Percentiles rank a stretch among this genome's conserved stretches.
Conservation (phyloP, 75 land plant genomes). For the Isoetes taiwanensis region DNA sequence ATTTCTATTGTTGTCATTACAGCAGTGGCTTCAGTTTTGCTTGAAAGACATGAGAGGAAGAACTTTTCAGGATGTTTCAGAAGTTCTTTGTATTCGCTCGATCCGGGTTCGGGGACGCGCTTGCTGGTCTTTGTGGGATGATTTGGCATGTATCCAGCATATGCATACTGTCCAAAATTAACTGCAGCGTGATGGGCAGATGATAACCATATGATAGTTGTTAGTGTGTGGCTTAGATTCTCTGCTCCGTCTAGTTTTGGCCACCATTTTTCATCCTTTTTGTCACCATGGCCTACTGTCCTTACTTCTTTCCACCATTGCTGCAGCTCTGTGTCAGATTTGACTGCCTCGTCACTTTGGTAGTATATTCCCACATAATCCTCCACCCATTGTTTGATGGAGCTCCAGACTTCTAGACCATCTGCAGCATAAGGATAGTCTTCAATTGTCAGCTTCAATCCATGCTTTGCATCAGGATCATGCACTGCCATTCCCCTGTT, state of each 20-base stretch:
- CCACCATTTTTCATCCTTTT: constrained; percentile 59
- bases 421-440: constrained; percentile 95
- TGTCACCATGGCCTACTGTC: constrained; percentile 51
- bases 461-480: constrained; percentile 23
- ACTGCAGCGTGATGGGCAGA: constrained; percentile 65
- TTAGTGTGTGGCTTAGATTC: constrained; percentile 27
- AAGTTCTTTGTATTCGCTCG: constrained; percentile 18
- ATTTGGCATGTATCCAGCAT: constrained; percentile 53
- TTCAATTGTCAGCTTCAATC: constrained; percentile 42
- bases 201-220: constrained; percentile 50
- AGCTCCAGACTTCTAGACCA: constrained; percentile 79
- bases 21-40: constrained; percentile 27
- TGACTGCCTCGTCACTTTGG: constrained; percentile 28
- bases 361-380: constrained; percentile 51
- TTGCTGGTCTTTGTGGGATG: constrained; percentile 10
- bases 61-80: constrained; percentile 21
- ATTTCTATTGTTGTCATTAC: constrained; percentile 20
- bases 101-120: constrained; percentile 8
- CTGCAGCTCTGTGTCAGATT: constrained; percentile 60
- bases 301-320: constrained; percentile 74
- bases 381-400: constrained; percentile 43
- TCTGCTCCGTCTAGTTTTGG: constrained; percentile 21
- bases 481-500: constrained; percentile 50
- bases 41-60: constrained; percentile 29
- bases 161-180: constrained; percentile 58